Conservation (phyloP, 768 basidiomycete species). For the Trametes punicea region DNA sequence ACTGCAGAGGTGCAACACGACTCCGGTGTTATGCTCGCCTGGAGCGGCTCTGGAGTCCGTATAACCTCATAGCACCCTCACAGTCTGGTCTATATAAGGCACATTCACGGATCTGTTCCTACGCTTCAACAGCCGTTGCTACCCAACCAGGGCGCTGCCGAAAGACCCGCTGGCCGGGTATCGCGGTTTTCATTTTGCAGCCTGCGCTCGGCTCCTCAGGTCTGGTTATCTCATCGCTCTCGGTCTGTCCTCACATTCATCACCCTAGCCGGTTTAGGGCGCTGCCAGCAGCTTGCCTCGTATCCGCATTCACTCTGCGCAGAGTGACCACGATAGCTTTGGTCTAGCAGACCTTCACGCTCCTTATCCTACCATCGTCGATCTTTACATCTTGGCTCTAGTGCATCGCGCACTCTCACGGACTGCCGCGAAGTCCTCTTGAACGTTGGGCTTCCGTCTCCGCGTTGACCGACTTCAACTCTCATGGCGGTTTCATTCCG, state of each 20-base stretch:
- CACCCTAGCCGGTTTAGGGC: constrained; percentile 2
- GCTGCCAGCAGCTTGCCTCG: constrained; percentile 3
- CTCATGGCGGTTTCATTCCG: constrained; percentile 21
- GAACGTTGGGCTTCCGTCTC: not conserved
- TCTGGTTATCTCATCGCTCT: not conserved
- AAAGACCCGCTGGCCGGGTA: constrained; percentile 6
- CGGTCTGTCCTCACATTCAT: not conserved
- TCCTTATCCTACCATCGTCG: constrained; percentile 16
- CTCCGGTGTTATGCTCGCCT: not conserved
- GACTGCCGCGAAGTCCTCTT: not conserved
- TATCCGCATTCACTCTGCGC: not conserved
- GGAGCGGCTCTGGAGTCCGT: too few species aligned
- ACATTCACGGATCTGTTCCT: constrained; percentile 6
- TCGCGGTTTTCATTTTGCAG: constrained; percentile 15
- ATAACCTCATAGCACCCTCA: too few species aligned
- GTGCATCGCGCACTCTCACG: not conserved
- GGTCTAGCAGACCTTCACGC: constrained; percentile 1
- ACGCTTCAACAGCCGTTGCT: constrained; percentile 5
- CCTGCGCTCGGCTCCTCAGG: not conserved
- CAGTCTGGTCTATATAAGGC: not conserved
- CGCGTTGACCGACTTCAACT: constrained; percentile 1
- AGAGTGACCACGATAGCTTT: not conserved
- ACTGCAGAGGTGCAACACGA: not conserved
- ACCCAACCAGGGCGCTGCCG: constrained; percentile 5
- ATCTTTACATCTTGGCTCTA: constrained; percentile 9